phyloP scores from a whole-genome alignment of 345 rosid species.

The Aquilaria malaccensis region DNA sequence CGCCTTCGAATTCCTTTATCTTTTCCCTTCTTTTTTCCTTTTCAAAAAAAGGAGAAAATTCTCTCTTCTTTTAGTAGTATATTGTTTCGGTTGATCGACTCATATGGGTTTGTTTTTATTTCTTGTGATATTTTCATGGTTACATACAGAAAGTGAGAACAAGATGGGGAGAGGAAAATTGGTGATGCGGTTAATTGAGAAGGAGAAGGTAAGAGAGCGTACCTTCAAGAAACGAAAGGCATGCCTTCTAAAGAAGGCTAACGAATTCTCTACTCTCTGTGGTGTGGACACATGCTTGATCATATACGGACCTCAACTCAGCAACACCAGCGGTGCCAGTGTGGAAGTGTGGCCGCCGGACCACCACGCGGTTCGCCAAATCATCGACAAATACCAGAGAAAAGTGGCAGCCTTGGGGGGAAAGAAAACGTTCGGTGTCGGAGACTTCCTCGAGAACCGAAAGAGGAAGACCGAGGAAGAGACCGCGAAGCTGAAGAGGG shows the following conservation, averaged over 20 bases:
- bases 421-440: background rate
- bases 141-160: no score
- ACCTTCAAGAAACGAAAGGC: background rate
- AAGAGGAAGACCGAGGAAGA: background rate
- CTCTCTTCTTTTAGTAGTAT: no score
- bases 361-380: background rate
- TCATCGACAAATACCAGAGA: background rate
- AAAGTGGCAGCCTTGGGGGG: background rate
- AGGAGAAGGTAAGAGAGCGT: slow-evolving; percentile 4
- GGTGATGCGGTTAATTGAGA: slow-evolving; percentile 1
- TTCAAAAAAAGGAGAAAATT: no score
- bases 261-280: slow-evolving; percentile 8
- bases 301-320: slow-evolving; percentile 2
- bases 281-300: slow-evolving; percentile 7
- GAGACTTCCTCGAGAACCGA: background rate
- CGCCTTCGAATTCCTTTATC: no score
- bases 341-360: slow-evolving; percentile 10
- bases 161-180: slow-evolving; percentile 11
- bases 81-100: no score
- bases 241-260: slow-evolving; percentile 8
- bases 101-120: background rate
- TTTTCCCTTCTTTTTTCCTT: no score
- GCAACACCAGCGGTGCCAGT: background rate
- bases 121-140: background rate
- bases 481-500: background rate